phyloP scores from a whole-genome alignment of 2,329 filamentous ascomycete genomes.

The Microsporum ferrugineum region DNA sequence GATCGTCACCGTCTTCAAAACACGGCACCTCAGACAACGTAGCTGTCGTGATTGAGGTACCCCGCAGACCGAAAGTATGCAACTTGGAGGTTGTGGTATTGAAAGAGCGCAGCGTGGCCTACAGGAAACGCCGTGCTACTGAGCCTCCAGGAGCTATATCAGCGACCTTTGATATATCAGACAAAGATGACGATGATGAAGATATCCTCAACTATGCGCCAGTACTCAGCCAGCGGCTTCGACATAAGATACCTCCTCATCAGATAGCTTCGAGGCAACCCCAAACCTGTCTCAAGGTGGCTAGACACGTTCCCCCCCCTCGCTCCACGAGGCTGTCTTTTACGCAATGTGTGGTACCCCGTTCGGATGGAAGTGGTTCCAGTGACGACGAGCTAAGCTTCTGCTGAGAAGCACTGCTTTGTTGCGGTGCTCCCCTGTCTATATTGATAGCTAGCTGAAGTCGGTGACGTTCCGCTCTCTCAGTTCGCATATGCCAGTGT shows the following conservation, averaged over 20 bases:
- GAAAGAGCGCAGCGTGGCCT: not conserved
- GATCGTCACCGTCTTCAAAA: not conserved
- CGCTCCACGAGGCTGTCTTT: not conserved
- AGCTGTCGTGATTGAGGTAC: conserved; percentile 7
- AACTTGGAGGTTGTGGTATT: not conserved
- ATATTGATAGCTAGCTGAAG: not conserved
- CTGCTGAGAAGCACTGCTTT: not conserved
- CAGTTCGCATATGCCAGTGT: not conserved
- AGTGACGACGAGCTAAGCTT: conserved; percentile 14
- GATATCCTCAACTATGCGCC: conserved; percentile 9
- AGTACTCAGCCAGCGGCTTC: conserved; percentile 1
- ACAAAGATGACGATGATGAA: conserved; percentile 8
- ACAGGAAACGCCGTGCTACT: not conserved
- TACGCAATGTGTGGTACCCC: conserved; percentile 1
- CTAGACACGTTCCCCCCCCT: not conserved
- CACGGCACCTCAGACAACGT: not conserved
- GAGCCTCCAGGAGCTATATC: not conserved
- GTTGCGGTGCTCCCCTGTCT: not conserved
- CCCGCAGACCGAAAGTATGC: not conserved
- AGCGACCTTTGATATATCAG: not conserved
- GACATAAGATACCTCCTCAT: not conserved
- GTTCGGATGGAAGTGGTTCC: not conserved
- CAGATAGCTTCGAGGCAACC: not conserved
- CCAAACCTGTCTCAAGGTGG: not conserved
- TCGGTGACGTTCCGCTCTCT: not conserved